phyloP scores from a whole-genome alignment of 192 early-diverging fungal species.

The Rhizophlyctis rosea region DNA sequence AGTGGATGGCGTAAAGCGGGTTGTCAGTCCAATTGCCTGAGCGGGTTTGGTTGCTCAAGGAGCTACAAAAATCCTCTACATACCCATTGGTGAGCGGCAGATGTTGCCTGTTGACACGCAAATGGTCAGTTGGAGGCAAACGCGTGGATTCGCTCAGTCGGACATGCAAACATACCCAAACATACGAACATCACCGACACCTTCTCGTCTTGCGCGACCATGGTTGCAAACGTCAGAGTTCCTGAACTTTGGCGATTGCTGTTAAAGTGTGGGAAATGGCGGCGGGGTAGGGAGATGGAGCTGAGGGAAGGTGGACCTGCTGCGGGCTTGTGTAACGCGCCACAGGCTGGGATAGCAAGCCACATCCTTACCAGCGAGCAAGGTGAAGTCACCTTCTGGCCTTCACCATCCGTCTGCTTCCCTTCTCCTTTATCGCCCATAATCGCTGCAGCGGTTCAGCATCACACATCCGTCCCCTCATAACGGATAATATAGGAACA shows the following conservation, averaged over 20 bases:
- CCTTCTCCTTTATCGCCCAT: too few relatives aligned
- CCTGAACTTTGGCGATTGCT: neutral
- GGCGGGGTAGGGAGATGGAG: neutral
- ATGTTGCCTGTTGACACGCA: constrained; percentile 80
- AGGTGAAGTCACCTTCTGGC: too few relatives aligned
- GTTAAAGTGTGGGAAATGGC: neutral
- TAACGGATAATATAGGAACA: too few relatives aligned
- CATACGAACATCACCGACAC: constrained; percentile 46
- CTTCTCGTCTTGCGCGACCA: constrained; percentile 8
- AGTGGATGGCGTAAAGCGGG: constrained; percentile 10
- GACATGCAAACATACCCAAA: constrained; percentile 2
- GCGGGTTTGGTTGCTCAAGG: neutral
- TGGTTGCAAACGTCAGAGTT: too few relatives aligned
- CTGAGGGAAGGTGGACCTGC: too few relatives aligned
- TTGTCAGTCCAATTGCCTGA: neutral
- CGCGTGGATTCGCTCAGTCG: too few relatives aligned
- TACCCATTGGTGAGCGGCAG: constrained; percentile 84
- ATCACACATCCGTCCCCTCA: too few relatives aligned
- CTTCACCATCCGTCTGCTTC: too few relatives aligned
- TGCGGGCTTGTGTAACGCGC: too few relatives aligned
- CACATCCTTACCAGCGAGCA: too few relatives aligned
- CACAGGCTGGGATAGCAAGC: too few relatives aligned
- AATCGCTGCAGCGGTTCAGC: too few relatives aligned
- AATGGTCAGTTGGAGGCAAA: constrained; percentile 36
- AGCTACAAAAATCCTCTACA: neutral